A percentile compares a stretch with the other conserved stretches of the same genome.
These are phyloP conservation scores for Davidsoniella virescens DNA, from an alignment of 2,329 filamentous ascomycete genomes.

Conservation along the genomic window DNA sequence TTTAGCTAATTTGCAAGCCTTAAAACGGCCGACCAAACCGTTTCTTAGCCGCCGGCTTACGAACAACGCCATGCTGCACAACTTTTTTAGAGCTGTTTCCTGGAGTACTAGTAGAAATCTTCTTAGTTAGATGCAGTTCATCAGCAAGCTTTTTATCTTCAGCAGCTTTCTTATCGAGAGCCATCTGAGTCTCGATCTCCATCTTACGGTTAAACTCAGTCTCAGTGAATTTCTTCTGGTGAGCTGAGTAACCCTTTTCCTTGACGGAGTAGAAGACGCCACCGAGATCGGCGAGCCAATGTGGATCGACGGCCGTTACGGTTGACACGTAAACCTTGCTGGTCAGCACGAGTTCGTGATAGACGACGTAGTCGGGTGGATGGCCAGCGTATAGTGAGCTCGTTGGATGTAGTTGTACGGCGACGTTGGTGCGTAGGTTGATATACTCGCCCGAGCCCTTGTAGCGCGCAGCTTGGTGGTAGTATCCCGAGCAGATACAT, in stretches of 20 bases:
- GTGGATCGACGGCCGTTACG: conserved; percentile 87
- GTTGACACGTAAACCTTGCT: conserved; percentile 97
- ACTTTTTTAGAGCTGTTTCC: conserved; percentile 34
- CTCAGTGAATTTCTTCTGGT: conserved; percentile 75
- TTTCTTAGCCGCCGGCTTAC: conserved; percentile 24
- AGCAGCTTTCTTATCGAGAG: conserved; percentile 58
- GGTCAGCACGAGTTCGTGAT: conserved; percentile 94
- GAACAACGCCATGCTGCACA: conserved; percentile 44
- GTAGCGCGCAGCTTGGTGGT: conserved; percentile 90
- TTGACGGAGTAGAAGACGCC: conserved; percentile 96
- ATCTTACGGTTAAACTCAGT: conserved; percentile 83
- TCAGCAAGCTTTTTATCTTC: conserved; percentile 38
- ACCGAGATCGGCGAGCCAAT: conserved; percentile 91
- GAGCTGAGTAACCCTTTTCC: conserved; percentile 85
- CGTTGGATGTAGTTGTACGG: conserved; percentile 86
- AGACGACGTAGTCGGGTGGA: conserved; percentile 90
- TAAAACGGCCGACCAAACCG: conserved; percentile 13
- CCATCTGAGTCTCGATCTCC: conserved; percentile 89
- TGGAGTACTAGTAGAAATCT: conserved; percentile 12
- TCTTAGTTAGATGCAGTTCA: conserved; percentile 34
- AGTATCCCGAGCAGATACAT: conserved; percentile 95
- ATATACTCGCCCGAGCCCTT: conserved; percentile 96
- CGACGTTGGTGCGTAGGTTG: conserved; percentile 87
- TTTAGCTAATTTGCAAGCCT: not conserved
- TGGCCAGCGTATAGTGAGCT: conserved; percentile 89